Evolutionary conservation across 1,284 basidiomycete species (phyloP).

Genomic region (Leccinum angustisporum): DNA sequence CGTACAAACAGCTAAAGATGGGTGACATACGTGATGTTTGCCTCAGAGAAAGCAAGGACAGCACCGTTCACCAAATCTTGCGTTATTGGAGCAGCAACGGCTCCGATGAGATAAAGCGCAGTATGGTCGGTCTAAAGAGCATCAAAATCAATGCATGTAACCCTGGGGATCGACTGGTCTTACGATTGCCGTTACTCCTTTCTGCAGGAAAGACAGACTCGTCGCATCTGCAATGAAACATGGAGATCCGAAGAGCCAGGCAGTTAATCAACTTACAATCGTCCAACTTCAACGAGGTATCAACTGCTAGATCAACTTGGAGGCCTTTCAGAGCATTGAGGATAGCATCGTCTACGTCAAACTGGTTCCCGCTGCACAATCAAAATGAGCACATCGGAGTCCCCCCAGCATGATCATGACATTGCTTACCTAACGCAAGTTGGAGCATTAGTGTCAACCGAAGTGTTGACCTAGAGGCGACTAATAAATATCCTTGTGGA

Average conservation of each 20-base stretch:
- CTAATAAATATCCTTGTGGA: neutral
- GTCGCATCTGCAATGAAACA: conserved; percentile 46
- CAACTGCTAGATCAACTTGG: conserved; percentile 52
- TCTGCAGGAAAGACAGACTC: conserved; percentile 63
- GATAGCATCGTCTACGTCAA: conserved; percentile 60
- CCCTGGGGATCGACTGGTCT: conserved; percentile 15
- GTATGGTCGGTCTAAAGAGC: conserved; percentile 56
- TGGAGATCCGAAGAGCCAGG: neutral
- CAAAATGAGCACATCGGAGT: too few species aligned
- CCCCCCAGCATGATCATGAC: neutral
- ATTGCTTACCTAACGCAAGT: conserved; percentile 52
- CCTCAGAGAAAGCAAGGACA: conserved; percentile 54
- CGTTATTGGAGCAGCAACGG: conserved; percentile 64
- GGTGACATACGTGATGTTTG: conserved; percentile 55
- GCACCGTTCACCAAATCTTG: conserved; percentile 67
- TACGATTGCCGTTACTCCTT: conserved; percentile 58
- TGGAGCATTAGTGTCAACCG: conserved; percentile 52
- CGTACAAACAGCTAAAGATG: conserved; percentile 43
- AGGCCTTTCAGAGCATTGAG: conserved; percentile 62
- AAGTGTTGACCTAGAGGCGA: conserved; percentile 47
- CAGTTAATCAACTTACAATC: conserved; percentile 45
- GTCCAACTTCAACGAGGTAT: conserved; percentile 54
- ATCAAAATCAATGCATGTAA: neutral
- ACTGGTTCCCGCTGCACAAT: conserved; percentile 55
- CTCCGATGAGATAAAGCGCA: conserved; percentile 68